Conservation (phyloP, 2,329 filamentous ascomycete genomes). For the Tolypocladium tropicale region DNA sequence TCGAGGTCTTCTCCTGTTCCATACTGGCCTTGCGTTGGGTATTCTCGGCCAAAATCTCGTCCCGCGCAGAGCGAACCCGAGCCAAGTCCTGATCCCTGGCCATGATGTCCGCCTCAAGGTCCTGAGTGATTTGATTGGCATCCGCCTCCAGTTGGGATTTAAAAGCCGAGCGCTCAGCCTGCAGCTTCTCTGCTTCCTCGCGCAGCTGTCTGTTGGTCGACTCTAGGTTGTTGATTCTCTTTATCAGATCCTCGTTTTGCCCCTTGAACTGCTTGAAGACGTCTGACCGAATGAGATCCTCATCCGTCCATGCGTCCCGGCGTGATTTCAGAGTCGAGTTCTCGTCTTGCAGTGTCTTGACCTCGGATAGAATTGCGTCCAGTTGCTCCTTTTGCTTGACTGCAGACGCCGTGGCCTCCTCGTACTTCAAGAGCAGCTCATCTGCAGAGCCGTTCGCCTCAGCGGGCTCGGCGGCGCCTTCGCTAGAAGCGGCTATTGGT, state of each 20-base stretch:
- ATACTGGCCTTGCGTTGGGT: constrained; percentile 68
- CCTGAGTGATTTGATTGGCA: constrained; percentile 57
- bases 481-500: constrained; percentile 24
- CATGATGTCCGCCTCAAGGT: constrained; percentile 74
- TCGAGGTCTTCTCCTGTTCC: constrained; percentile 61
- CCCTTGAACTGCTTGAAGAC: constrained; percentile 86
- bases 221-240: constrained; percentile 83
- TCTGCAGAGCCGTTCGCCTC: constrained; percentile 46
- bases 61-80: constrained; percentile 71
- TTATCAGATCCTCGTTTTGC: constrained; percentile 88
- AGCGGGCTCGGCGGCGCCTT: constrained; percentile 39
- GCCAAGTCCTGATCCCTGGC: constrained; percentile 76
- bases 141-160: constrained; percentile 75
- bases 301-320: constrained; percentile 68
- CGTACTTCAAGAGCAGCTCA: constrained; percentile 65
- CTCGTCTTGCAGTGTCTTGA: constrained; percentile 64
- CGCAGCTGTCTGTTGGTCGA: constrained; percentile 76
- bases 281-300: constrained; percentile 88
- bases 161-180: constrained; percentile 75
- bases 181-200: constrained; percentile 75
- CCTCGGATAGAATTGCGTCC: constrained; percentile 67
- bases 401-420: constrained; percentile 65
- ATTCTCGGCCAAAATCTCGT: constrained; percentile 77
- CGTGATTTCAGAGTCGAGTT: constrained; percentile 62
- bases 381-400: constrained; percentile 84